Evolutionary conservation across 345 rosid species (phyloP), one percentile per base, ranked within the genome.

Genomic region (Gossypium sturtianum): DNA sequence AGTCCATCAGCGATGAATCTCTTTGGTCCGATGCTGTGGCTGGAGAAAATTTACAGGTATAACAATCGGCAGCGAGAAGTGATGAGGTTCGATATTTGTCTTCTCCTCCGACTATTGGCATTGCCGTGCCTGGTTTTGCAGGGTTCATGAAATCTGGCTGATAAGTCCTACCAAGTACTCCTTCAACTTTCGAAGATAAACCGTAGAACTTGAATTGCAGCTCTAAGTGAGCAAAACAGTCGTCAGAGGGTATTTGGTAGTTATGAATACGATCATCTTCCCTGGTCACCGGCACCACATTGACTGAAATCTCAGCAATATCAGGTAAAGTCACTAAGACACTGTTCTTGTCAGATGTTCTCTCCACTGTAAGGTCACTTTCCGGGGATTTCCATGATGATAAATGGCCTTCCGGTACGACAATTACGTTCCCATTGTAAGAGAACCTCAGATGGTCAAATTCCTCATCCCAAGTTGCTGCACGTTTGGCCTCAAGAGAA

Each of bases 141-240:
- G 89, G 92, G 78, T 87, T 89, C 78, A 80, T 52, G 67, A 93
- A 92, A 79, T 90, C 86, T 0, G 89, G 94, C 71, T 77, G 75
- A 78, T 86, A 82, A 22, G 92, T 92, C 76, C 87, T 80, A 52
- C 94, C 97, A 48, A 90, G 82, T 64, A 86, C 89, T 72, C 93
- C 91, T 12, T 92, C 89, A 27, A 90, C 86, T 25, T 84, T 80
- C 1, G 91, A 74, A 56, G 93, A 90, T 9, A 89, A 78, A 77
- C 85, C 77, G 3, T 66, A 80, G 87, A 90, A 89, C 68, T 81
- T 84, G 79, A 89, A 89, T 9, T 90, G 91, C 19, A 86, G 87
- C 58, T 90, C 90, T 57, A 89, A 79, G 84, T 90, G 94, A 43
- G 86, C 89, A 66, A 92, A 88, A 66, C 91, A 88, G 66, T 90